Evolutionary conservation across 2,329 filamentous ascomycete genomes (phyloP).

Genomic region (Coniochaeta ligniaria): DNA sequence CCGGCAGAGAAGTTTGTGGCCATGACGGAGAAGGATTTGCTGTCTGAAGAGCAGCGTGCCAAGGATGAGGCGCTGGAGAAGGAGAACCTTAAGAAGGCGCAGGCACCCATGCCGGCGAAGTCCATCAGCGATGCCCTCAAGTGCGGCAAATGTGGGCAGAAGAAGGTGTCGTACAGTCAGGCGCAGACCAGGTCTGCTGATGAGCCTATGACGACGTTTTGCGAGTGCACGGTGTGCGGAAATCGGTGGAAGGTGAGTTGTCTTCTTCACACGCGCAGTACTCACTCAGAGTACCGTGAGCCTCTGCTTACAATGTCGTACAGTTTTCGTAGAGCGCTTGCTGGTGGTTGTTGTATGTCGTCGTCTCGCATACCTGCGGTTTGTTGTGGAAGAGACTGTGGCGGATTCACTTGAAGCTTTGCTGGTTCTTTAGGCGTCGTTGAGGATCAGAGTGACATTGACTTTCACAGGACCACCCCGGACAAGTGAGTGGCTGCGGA

Average conservation of each 20-base stretch:
- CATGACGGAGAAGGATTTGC: constrained; percentile 88
- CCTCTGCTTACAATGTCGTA: not conserved
- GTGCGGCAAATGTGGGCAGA: constrained; percentile 88
- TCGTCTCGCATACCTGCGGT: not conserved
- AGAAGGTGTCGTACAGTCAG: constrained; percentile 92
- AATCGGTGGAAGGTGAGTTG: constrained; percentile 62
- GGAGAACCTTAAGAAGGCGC: constrained; percentile 96
- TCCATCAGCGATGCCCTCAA: constrained; percentile 81
- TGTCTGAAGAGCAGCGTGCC: constrained; percentile 72
- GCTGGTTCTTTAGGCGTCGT: not conserved
- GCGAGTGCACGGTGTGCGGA: constrained; percentile 63
- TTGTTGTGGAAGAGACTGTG: too few species aligned
- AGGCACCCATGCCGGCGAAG: constrained; percentile 88
- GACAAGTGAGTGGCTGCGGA: not conserved
- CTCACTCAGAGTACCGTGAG: not conserved
- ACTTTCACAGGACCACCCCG: not conserved
- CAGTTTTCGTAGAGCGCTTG: constrained; percentile 19
- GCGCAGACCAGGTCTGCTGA: constrained; percentile 93
- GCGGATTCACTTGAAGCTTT: not conserved
- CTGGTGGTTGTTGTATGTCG: not conserved
- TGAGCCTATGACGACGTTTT: constrained; percentile 81
- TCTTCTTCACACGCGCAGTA: not conserved
- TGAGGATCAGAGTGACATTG: not conserved
- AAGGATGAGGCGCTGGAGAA: constrained; percentile 70
- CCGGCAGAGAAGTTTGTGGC: constrained; percentile 65